phyloP scores from a whole-genome alignment of 2,329 filamentous ascomycete genomes.

The Epichloe bromicola region DNA sequence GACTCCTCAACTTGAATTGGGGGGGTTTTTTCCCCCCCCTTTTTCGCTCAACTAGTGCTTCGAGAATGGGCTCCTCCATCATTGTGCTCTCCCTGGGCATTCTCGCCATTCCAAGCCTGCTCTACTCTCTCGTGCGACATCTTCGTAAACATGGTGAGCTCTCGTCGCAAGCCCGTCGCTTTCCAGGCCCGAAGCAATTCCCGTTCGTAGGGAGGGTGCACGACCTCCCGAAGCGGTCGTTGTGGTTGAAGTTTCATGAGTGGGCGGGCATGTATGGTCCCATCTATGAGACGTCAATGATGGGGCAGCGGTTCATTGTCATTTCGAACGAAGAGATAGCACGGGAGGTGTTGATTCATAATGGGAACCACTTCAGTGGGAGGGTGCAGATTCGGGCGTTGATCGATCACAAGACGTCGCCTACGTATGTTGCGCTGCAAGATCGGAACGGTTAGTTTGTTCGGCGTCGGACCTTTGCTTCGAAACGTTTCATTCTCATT shows the following conservation, averaged over 20 bases:
- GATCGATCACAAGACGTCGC: slow-evolving; percentile 34
- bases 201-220: slow-evolving; percentile 36
- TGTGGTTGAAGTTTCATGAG: slow-evolving; percentile 39
- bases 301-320: slow-evolving; percentile 29
- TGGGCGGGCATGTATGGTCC: slow-evolving; percentile 30
- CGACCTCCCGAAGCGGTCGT: slow-evolving; percentile 30
- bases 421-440: slow-evolving; percentile 36
- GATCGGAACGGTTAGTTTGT: slow-evolving; percentile 16
- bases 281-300: slow-evolving; percentile 29
- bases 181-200: slow-evolving; percentile 34
- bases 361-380: slow-evolving; percentile 36
- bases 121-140: slow-evolving; percentile 28
- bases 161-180: slow-evolving; percentile 15
- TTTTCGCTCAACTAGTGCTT: neutral
- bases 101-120: slow-evolving; percentile 23
- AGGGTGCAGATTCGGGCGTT: slow-evolving; percentile 36
- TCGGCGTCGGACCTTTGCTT: neutral
- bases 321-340: slow-evolving; percentile 36
- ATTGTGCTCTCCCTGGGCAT: slow-evolving; percentile 10
- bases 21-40: neutral
- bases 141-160: slow-evolving; percentile 17
- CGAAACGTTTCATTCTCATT: neutral
- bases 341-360: slow-evolving; percentile 33
- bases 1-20: neutral
- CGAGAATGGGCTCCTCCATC: neutral